These are phyloP conservation scores for Talaromyces borbonicus DNA, from an alignment of 495 filamentous ascomycete genomes.

Conservation along the genomic window DNA sequence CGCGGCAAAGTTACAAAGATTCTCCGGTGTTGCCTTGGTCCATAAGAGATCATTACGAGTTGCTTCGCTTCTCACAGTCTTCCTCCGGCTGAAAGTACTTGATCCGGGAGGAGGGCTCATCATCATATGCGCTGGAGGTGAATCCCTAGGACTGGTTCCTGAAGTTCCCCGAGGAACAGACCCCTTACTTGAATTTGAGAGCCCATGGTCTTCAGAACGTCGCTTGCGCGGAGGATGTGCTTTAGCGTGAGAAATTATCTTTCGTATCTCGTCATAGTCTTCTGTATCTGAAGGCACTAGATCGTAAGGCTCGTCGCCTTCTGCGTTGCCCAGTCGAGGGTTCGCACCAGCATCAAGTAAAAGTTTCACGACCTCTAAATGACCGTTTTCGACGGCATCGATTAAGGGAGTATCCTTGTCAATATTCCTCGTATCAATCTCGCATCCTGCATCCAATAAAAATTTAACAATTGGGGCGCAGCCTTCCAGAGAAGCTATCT, in stretches of 20 bases:
- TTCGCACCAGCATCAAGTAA: slow-evolving; percentile 80
- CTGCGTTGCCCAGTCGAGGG: slow-evolving; percentile 73
- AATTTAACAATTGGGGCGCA: slow-evolving; percentile 62
- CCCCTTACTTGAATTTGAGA: slow-evolving; percentile 39
- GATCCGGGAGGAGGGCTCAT: slow-evolving; percentile 39
- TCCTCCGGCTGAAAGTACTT: slow-evolving; percentile 32
- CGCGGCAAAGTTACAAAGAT: slow-evolving; percentile 67
- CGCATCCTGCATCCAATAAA: slow-evolving; percentile 70
- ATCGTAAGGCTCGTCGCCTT: slow-evolving; percentile 81
- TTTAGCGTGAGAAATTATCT: slow-evolving; percentile 36
- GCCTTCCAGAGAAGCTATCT: slow-evolving; percentile 81
- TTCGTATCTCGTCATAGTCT: slow-evolving; percentile 48
- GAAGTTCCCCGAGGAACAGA: slow-evolving; percentile 55
- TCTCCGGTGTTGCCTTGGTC: slow-evolving; percentile 54
- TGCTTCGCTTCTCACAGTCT: slow-evolving; percentile 47
- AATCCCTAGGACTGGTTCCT: slow-evolving; percentile 57
- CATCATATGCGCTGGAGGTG: slow-evolving; percentile 37
- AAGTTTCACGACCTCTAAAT: slow-evolving; percentile 80
- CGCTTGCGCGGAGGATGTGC: slow-evolving; percentile 37
- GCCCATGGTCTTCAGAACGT: slow-evolving; percentile 52
- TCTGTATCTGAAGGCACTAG: slow-evolving; percentile 62
- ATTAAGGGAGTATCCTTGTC: slow-evolving; percentile 90
- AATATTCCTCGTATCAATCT: slow-evolving; percentile 67
- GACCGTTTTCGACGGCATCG: slow-evolving; percentile 91
- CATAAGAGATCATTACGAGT: slow-evolving; percentile 53